Evolutionary conservation across 352 stramenopile species (phyloP), one percentile per base, ranked within the genome.

Genomic region (Globisporangium apiculatum): DNA sequence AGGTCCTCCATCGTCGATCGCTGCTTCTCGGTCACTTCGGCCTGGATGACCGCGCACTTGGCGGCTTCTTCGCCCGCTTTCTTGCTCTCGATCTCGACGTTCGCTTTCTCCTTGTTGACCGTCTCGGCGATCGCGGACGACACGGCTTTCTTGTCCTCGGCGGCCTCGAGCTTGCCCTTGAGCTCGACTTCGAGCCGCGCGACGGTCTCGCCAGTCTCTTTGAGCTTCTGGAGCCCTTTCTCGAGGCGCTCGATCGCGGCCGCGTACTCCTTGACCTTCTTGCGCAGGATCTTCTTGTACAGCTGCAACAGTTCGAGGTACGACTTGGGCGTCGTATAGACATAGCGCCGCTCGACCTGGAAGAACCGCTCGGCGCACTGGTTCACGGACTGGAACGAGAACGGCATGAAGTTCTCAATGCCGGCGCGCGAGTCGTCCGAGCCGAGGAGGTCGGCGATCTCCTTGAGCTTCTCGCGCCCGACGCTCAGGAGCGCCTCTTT

Each of bases 311-410:
- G 60, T 62, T 98, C 92, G 17, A 98, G 58, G 63, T 97, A 98
- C n/a, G 89, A 97, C 70, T 98, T 98, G 3, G 94, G 94, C 2
- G 94, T 98, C 17, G 91, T 98, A 73, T 98, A 98, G 55, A 98
- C 94, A 38, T 96, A 80, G 5, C 94, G 84, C 11, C 91, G 79
- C 61, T 98, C 95, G 9, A 95, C 73, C 47, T 91, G 64, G 55
- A 86, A 89, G 72, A 98, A 98, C 0, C 88, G 68, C 53, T 96
- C 77, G 12, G 94, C 87, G 42, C 89, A 92, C 43, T 91, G 71
- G 69, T 98, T 98, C 48, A 98, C 94, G 2, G 83, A 92, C 60
- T 93, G 76, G 60, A 98, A 98, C 31, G 93, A 98, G 63, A 96
- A 97, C 14, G 94, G 93, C 84, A 98, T 96, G 58, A 98, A 98